Evolutionary conservation across 192 early-diverging fungal genomes (phyloP).

Genomic region (Coemansia sp.): DNA sequence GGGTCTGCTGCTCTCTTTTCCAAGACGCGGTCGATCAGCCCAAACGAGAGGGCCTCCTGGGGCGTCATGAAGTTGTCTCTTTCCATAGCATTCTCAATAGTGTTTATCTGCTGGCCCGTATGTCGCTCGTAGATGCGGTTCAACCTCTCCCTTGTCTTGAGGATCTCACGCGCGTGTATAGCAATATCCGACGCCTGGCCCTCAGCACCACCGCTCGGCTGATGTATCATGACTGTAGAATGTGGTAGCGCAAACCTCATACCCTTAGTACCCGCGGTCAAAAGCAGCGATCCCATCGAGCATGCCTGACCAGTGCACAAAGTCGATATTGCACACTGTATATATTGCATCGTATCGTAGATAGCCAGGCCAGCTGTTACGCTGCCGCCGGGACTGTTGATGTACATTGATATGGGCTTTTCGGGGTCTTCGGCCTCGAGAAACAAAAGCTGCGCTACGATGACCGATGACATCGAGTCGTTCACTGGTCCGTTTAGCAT

Average conservation of each 20-base stretch:
- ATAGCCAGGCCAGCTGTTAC: slow-evolving; percentile 95
- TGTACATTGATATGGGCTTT: slow-evolving; percentile 93
- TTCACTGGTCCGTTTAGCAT: slow-evolving; percentile 91
- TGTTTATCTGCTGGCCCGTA: slow-evolving; percentile 75
- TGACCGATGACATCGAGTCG: slow-evolving; percentile 78
- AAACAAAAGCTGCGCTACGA: slow-evolving; percentile 95
- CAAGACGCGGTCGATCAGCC: slow-evolving; percentile 87
- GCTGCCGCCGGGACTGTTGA: slow-evolving; percentile 96
- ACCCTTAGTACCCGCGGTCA: slow-evolving; percentile 87
- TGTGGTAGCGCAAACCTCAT: slow-evolving; percentile 86
- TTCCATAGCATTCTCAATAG: slow-evolving; percentile 88
- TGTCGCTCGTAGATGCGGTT: slow-evolving; percentile 88
- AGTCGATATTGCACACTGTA: slow-evolving; percentile 89
- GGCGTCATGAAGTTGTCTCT: slow-evolving; percentile 94
- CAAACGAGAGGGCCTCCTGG: slow-evolving; percentile 84
- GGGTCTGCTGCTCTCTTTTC: slow-evolving; percentile 59
- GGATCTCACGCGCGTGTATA: slow-evolving; percentile 94
- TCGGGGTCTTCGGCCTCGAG: slow-evolving; percentile 92
- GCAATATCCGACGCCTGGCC: slow-evolving; percentile 97
- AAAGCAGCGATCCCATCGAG: slow-evolving; percentile 94
- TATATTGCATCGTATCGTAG: slow-evolving; percentile 90
- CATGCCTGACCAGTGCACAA: slow-evolving; percentile 97
- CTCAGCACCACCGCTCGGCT: slow-evolving; percentile 91
- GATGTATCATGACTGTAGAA: slow-evolving; percentile 95
- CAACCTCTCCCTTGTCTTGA: slow-evolving; percentile 77